Base-by-base conservation (phyloP, 306 rosid species). In the Psophocarpus tetragonolobus region DNA sequence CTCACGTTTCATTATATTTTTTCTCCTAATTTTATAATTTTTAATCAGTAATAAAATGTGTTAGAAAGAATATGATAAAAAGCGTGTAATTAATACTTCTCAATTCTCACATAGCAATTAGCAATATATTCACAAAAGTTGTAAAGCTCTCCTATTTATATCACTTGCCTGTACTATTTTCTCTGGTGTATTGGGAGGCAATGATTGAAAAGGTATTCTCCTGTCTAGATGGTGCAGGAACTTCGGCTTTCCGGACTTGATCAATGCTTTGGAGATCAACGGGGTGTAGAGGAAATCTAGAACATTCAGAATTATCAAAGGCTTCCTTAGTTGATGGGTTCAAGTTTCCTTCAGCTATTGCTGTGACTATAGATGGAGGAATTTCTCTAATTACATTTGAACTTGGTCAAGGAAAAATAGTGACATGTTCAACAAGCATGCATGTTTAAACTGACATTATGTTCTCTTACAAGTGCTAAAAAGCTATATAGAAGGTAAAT, bases 321-420 rank as follows among this genome's bases (percentile, higher is more conserved):
- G 91, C 85, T 80, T 90, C 82, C 91, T 88, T 90, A 53, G 90
- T 94, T 73, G 91, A 82, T 23, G 98, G 98, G 50, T 94, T 89
- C 77, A 94, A 47, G 8, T 87, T 78, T 71, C 97, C 98, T 88
- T 92, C 95, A 39, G 97, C 98, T 74, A 94, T 88, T 78, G 89
- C 89, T 29, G 74, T 81, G 56, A 93, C 97, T 80, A 89, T 75
- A 75, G 89, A 78, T 82, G 90, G 68, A 58, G 97, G 93, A 71
- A 94, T 78, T 71, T 89, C 95, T 82, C 98, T 94, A 47, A 23
- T 80, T 77, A 63, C 45, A 73, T 76, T 79, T 50, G 50, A 60
- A 64, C 33, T 61, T 69, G 77, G 80, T 92, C 54, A 92, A 89
- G 89, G 90, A 65, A 80, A 84, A 8, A 36, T 8, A 6, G 23